These are phyloP conservation scores for Erythrobasidium yunnanense DNA, from an alignment of 768 basidiomycete genomes.

Conservation along the genomic window DNA sequence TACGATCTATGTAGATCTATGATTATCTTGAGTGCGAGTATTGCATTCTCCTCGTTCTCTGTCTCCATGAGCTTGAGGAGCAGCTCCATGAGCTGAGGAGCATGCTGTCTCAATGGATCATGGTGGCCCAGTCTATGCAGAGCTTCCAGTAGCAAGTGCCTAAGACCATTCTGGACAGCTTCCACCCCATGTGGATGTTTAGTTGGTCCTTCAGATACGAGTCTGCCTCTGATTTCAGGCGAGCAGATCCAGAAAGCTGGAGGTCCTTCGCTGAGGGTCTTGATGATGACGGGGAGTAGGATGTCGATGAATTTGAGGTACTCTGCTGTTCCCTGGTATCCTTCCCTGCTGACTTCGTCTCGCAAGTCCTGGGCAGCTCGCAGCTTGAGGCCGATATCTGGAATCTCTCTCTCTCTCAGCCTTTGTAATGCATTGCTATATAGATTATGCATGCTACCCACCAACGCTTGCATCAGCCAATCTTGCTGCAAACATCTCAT, in stretches of 20 bases:
- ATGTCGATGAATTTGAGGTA: constrained; percentile 20
- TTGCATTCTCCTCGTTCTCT: constrained; percentile 94
- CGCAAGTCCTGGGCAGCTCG: constrained; percentile 20
- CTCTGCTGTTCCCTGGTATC: constrained; percentile 12
- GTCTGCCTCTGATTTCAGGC: constrained; percentile 13
- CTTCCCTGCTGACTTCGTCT: constrained; percentile 24
- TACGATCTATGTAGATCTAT: constrained; percentile 76
- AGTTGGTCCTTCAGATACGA: neutral
- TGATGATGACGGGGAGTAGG: constrained; percentile 25
- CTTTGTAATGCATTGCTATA: neutral
- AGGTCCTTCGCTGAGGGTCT: neutral
- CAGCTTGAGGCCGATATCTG: constrained; percentile 27
- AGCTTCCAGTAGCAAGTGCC: constrained; percentile 75
- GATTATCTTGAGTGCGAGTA: constrained; percentile 77
- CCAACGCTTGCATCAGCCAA: constrained; percentile 20
- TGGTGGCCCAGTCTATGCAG: constrained; percentile 73
- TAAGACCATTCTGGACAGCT: constrained; percentile 54
- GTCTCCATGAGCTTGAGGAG: constrained; percentile 71
- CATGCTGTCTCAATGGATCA: constrained; percentile 63
- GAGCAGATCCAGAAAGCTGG: constrained; percentile 3
- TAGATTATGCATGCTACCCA: neutral
- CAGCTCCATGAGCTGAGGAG: constrained; percentile 58
- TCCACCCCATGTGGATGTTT: constrained; percentile 21
- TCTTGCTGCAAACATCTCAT: constrained; percentile 17
- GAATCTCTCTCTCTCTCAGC: neutral